A percentile compares a stretch with the other conserved stretches of the same genome.
Evolutionary conservation across 2,329 filamentous ascomycete genomes (phyloP).

Genomic region (Massarina eburnea): DNA sequence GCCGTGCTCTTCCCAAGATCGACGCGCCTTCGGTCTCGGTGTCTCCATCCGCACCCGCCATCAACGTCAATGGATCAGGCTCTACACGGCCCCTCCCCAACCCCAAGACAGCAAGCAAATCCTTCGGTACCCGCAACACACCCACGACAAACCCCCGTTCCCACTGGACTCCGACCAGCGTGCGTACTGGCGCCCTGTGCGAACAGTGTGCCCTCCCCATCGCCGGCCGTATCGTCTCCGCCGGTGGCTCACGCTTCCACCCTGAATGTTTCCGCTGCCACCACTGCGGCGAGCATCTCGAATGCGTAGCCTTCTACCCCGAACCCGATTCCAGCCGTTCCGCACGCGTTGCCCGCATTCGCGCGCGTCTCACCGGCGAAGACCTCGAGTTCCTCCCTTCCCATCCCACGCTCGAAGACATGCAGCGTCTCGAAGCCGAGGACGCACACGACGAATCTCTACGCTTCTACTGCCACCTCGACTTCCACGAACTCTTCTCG

Average conservation of each 20-base stretch:
- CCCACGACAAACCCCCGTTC: constrained; percentile 39
- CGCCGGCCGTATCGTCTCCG: constrained; percentile 83
- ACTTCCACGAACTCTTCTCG: constrained; percentile 93
- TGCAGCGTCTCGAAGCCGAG: constrained; percentile 54
- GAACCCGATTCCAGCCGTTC: constrained; percentile 75
- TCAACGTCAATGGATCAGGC: constrained; percentile 29
- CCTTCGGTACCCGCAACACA: constrained; percentile 37
- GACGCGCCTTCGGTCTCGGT: constrained; percentile 28
- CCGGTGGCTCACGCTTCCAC: constrained; percentile 83
- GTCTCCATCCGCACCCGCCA: constrained; percentile 26
- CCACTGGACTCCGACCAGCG: constrained; percentile 49
- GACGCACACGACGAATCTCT: constrained; percentile 67
- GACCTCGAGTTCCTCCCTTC: constrained; percentile 49
- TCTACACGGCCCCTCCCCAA: constrained; percentile 52
- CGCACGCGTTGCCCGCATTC: constrained; percentile 74
- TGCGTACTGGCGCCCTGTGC: constrained; percentile 70
- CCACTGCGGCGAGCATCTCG: constrained; percentile 81
- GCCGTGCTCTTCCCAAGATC: constrained; percentile 6
- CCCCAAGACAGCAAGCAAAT: constrained; percentile 49
- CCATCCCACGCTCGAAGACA: constrained; percentile 59
- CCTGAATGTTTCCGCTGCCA: constrained; percentile 91
- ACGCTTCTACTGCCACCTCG: constrained; percentile 96
- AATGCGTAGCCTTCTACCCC: constrained; percentile 94
- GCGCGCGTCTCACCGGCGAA: constrained; percentile 56
- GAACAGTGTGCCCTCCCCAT: constrained; percentile 84